Base-by-base conservation (phyloP, 2,329 filamentous ascomycete species). In the Phoma herbarum region DNA sequence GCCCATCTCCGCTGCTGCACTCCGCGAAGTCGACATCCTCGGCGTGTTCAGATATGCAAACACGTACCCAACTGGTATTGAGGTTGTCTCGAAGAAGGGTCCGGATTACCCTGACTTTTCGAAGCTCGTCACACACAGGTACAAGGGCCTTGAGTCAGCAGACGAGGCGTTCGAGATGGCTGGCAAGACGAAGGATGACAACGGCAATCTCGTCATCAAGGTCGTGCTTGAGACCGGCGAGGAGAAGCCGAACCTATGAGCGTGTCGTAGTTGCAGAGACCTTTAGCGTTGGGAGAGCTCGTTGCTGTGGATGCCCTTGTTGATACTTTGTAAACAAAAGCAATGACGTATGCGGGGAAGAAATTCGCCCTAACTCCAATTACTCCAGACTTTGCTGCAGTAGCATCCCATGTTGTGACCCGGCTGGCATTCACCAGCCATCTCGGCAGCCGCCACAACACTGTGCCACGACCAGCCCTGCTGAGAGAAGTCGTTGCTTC, bases 21-120 rank as follows among this genome's bases (percentile, higher is more conserved):
- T 92, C 26, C 85, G 89, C 35, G 90, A 93, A 77, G 87, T 93
- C 42, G 90, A 93, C 71, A 88, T 93, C 29, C 78, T 92, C n/a
- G 90, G 90, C 31, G 87, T 92, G 28, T 92, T 93, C 78, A 84
- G 90, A 46, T 93, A 93, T 67, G 88, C 88, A 20, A 90, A 92
- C 75, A 91, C 89, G 0, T 93, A 92, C 70, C 82, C 85, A 4
- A 88, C 86, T 0, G 90, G 89, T n/a, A 89, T 93, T 59, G 82
- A 75, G 77, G 88, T 75, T 76, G 84, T 80, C 71, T 84, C 67
- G 67, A 80, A 64, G 77, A 80, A 75, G 44, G 76, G 75, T 0
- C 62, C 75, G 9, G 79, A 81, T 12, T 79, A 90, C 20, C 89
- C 89, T 0, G 85, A 84, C 62, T 83, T 92, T 56, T 85, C 88